Evolutionary conservation across 2,329 filamentous ascomycete genomes (phyloP).

Genomic region (Trichoderma polysporum): DNA sequence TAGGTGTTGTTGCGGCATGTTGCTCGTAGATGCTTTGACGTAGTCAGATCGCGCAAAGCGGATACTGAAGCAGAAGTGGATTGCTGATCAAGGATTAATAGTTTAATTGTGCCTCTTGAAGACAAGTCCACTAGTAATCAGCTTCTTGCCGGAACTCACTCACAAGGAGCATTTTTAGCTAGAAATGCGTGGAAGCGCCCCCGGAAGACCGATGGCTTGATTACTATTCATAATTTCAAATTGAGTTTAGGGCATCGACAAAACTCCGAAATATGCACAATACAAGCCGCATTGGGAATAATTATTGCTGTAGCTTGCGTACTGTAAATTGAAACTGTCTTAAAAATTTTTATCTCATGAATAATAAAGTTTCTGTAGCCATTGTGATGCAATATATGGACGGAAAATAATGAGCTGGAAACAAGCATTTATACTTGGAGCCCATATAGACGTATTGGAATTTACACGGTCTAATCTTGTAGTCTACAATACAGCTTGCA

Average conservation of each 20-base stretch:
- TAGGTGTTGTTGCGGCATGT: not conserved
- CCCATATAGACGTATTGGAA: too few species aligned
- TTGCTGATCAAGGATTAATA: not conserved
- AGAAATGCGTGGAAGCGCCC: not conserved
- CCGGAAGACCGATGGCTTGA: not conserved
- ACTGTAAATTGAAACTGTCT: too few species aligned
- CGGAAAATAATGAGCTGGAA: too few species aligned
- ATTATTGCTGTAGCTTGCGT: not conserved
- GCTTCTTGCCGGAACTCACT: not conserved
- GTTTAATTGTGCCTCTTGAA: not conserved
- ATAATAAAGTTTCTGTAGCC: too few species aligned
- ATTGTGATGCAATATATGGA: too few species aligned
- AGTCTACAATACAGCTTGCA: slow-evolving; percentile 22
- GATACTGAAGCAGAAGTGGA: not conserved
- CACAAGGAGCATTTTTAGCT: not conserved
- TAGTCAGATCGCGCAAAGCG: not conserved
- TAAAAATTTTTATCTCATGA: too few species aligned
- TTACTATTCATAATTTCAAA: slow-evolving; percentile 13
- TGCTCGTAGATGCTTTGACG: not conserved
- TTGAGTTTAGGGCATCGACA: slow-evolving; percentile 10
- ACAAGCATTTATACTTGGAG: too few species aligned
- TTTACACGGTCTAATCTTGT: not conserved
- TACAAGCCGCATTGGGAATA: not conserved
- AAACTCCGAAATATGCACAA: slow-evolving; percentile 2
- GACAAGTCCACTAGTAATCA: not conserved